These are phyloP conservation scores for Saccharomycopsis selenospora DNA, from an alignment of 805 yeast species.

Conservation along the genomic window DNA sequence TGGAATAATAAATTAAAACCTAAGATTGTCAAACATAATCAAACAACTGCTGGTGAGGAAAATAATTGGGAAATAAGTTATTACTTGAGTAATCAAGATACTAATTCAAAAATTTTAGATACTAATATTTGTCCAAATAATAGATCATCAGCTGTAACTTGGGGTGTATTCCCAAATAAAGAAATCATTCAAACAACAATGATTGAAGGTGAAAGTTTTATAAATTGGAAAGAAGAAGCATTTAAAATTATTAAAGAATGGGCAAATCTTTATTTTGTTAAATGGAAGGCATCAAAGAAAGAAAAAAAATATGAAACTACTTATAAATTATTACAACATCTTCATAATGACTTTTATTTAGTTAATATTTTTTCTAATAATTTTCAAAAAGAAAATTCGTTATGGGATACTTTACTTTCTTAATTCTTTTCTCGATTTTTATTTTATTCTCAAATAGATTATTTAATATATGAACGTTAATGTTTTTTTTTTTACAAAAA, in stretches of 20 bases:
- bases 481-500: too few species aligned
- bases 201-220: constrained; percentile 85
- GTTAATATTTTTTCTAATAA: constrained; percentile 89
- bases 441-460: too few species aligned
- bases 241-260: constrained; percentile 88
- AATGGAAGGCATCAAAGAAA: constrained; percentile 29
- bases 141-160: constrained; percentile 78
- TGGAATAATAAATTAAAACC: constrained; percentile 58
- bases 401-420: too few species aligned
- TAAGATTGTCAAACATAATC: constrained; percentile 34
- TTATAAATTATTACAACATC: constrained; percentile 51
- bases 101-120: constrained; percentile 32
- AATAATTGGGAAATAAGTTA: constrained; percentile 51
- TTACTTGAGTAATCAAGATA: constrained; percentile 57
- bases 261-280: constrained; percentile 64
- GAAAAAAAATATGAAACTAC: constrained; percentile 35
- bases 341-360: constrained; percentile 59
- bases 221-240: constrained; percentile 96
- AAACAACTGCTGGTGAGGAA: neutral
- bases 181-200: constrained; percentile 90
- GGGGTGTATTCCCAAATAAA: constrained; percentile 95
- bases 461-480: too few species aligned
- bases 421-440: too few species aligned
- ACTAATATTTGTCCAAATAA: constrained; percentile 49
- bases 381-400: constrained; percentile 30